phyloP scores from a whole-genome alignment of 2,329 filamentous ascomycete species.

The Colletotrichum orchidophilum region DNA sequence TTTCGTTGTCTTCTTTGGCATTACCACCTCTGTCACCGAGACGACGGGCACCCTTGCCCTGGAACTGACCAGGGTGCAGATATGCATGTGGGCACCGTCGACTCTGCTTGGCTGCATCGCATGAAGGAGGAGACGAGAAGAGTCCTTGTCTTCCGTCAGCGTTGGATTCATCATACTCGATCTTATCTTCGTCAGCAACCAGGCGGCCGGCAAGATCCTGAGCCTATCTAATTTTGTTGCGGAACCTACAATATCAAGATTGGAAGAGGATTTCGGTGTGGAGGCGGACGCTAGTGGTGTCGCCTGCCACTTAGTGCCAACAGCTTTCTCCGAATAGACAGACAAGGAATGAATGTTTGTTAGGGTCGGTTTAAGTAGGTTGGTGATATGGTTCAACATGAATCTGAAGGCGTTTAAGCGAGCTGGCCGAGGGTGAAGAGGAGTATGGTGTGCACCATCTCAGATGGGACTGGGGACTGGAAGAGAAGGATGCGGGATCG shows the following conservation, averaged over 20 bases:
- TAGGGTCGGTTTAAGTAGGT: background rate
- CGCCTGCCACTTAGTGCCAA: background rate
- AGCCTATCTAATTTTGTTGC: background rate
- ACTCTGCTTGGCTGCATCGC: background rate
- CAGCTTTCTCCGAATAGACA: background rate
- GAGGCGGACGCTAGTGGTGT: background rate
- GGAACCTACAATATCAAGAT: background rate
- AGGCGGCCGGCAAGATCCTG: constrained; percentile 8
- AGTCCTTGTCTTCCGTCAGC: constrained; percentile 17
- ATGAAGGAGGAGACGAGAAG: constrained; percentile 12
- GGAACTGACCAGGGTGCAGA: background rate
- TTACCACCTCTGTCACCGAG: background rate
- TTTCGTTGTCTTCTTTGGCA: background rate
- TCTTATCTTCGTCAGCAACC: constrained; percentile 14
- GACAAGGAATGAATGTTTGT: background rate
- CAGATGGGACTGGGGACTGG: background rate
- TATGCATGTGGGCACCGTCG: background rate
- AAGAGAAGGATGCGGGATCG: background rate
- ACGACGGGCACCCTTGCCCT: background rate
- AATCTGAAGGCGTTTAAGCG: background rate
- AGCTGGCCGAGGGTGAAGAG: background rate
- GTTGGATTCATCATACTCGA: constrained; percentile 7
- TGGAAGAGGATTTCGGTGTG: background rate
- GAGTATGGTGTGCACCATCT: background rate
- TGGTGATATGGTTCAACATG: background rate